phyloP scores from a whole-genome alignment of 2,329 filamentous ascomycete species.

The Phialophora verrucosa region DNA sequence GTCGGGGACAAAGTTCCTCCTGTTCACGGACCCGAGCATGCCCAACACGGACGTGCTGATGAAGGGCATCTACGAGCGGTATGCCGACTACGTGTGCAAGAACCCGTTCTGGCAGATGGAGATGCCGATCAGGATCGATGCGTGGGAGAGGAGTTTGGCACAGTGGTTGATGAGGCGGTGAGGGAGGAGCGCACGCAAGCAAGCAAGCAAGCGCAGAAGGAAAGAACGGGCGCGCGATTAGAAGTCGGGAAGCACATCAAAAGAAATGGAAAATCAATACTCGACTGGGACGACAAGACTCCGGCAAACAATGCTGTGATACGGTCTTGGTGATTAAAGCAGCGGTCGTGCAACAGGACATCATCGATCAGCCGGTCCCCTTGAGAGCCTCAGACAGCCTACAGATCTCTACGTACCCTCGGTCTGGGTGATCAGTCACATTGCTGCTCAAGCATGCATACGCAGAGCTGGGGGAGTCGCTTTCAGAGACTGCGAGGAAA shows the following conservation, averaged over 20 bases:
- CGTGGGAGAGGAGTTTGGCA: constrained; percentile 85
- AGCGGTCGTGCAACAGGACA: background rate
- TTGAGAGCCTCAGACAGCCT: background rate
- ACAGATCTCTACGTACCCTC: background rate
- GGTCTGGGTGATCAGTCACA: background rate
- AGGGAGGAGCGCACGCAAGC: background rate
- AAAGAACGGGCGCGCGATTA: no score
- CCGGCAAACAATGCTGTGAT: background rate
- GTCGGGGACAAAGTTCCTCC: constrained; percentile 91
- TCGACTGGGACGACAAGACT: background rate
- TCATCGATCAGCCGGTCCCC: background rate
- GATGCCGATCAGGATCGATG: constrained; percentile 95
- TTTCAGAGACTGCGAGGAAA: background rate
- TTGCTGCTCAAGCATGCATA: background rate
- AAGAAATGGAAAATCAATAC: background rate
- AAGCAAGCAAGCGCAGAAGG: background rate
- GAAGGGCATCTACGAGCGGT: constrained; percentile 87
- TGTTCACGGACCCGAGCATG: constrained; percentile 91
- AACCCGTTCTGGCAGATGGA: constrained; percentile 98
- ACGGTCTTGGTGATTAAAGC: background rate
- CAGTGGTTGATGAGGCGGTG: constrained; percentile 72
- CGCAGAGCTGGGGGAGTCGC: background rate
- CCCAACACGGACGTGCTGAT: constrained; percentile 85
- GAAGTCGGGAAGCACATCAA: background rate
- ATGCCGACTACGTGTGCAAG: constrained; percentile 98